Conservation (phyloP, 2,329 filamentous ascomycete species). For the Cytospora leucostoma region DNA sequence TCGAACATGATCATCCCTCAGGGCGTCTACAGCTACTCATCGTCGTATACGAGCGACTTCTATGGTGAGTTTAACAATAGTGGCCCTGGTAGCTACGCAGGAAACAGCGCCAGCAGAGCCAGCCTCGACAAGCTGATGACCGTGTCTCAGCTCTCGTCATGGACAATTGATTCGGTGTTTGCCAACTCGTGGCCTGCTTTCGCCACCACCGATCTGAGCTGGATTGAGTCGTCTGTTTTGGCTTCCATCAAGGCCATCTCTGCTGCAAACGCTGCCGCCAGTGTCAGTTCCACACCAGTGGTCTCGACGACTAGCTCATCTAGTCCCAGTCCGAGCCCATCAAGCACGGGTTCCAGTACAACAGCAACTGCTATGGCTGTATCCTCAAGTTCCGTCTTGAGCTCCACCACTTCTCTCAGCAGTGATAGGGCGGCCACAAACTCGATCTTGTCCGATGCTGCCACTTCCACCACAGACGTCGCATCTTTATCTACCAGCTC, state of each 20-base stretch:
- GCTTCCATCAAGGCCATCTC: slow-evolving; percentile 34
- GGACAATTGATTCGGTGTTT: slow-evolving; percentile 33
- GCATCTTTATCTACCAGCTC: neutral
- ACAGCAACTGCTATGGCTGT: no score
- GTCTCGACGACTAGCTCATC: neutral
- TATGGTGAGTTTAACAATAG: slow-evolving; percentile 46
- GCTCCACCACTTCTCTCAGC: neutral
- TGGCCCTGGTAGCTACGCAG: slow-evolving; percentile 43
- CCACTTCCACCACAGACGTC: neutral
- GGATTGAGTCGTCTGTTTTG: slow-evolving; percentile 42
- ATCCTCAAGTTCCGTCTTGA: no score
- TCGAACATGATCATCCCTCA: slow-evolving; percentile 40
- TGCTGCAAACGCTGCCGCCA: slow-evolving; percentile 17
- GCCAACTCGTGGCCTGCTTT: slow-evolving; percentile 38
- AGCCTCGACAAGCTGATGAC: neutral
- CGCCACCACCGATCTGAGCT: slow-evolving; percentile 37
- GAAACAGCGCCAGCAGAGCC: slow-evolving; percentile 38
- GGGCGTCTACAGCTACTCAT: slow-evolving; percentile 36
- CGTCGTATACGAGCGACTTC: slow-evolving; percentile 32
- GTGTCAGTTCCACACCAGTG: neutral
- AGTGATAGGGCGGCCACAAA: neutral
- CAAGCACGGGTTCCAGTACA: neutral
- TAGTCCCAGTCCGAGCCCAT: neutral
- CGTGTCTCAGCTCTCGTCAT: neutral
- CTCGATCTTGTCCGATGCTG: neutral